These are phyloP conservation scores for Aspergillus leporis DNA, from an alignment of 495 filamentous ascomycete genomes.

Conservation along the genomic window DNA sequence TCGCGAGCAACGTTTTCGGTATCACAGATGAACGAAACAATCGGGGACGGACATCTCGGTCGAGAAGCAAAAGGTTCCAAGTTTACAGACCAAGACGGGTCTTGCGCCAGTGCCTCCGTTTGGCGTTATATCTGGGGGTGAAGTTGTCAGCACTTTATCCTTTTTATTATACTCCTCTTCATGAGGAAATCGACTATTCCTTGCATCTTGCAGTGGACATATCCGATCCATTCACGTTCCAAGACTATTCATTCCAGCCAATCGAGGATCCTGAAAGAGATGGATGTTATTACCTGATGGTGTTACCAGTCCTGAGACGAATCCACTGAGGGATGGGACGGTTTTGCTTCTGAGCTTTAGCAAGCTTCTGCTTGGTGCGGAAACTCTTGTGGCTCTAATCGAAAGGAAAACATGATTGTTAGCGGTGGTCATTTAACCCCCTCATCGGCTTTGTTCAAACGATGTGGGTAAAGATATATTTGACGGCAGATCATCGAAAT, in stretches of 20 bases:
- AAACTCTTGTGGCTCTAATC: slow-evolving; percentile 95
- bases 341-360: slow-evolving; percentile 99
- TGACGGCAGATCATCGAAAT: not conserved
- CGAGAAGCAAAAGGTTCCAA: slow-evolving; percentile 18
- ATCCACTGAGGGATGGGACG: slow-evolving; percentile 99
- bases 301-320: slow-evolving; percentile 95
- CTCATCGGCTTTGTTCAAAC: slow-evolving; percentile 6
- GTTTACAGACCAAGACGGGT: slow-evolving; percentile 95
- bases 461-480: not conserved
- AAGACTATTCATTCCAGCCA: not conserved
- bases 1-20: slow-evolving; percentile 24
- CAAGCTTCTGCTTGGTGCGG: slow-evolving; percentile 99
- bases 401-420: slow-evolving; percentile 19
- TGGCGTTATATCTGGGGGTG: slow-evolving; percentile 89
- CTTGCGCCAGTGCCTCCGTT: slow-evolving; percentile 99
- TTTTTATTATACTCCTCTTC: not conserved
- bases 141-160: slow-evolving; percentile 3
- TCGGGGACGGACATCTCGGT: slow-evolving; percentile 24
- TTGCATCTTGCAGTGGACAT: not conserved
- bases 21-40: slow-evolving; percentile 29
- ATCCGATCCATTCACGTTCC: slow-evolving; percentile 3
- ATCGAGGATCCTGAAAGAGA: slow-evolving; percentile 12
- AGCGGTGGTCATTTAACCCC: slow-evolving; percentile 15
- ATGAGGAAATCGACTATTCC: not conserved
- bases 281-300: slow-evolving; percentile 76